phyloP scores from a whole-genome alignment of 1,284 basidiomycete species.

The Heterobasidion irregulare region DNA sequence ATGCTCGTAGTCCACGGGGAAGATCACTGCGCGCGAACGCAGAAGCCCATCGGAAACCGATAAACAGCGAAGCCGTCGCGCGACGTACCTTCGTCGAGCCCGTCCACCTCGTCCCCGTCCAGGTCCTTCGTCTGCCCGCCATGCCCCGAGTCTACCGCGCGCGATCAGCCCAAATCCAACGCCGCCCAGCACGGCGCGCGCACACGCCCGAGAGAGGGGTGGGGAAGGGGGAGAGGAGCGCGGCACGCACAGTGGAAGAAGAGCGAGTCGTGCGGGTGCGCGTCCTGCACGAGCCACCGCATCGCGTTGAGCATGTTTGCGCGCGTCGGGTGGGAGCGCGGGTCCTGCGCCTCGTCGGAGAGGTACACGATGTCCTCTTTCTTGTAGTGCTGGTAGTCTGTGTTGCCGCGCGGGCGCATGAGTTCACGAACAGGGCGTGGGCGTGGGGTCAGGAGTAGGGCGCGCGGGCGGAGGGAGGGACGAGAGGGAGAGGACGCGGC shows the following conservation, averaged over 20 bases:
- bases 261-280: slow-evolving; percentile 70
- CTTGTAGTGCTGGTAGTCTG: slow-evolving; percentile 58
- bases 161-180: too few relatives aligned
- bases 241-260: slow-evolving; percentile 77
- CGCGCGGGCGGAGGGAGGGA: neutral
- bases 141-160: slow-evolving; percentile 63
- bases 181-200: too few relatives aligned
- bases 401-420: neutral
- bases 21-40: slow-evolving; percentile 27
- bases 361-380: slow-evolving; percentile 71
- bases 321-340: slow-evolving; percentile 61
- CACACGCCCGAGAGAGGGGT: neutral
- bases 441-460: neutral
- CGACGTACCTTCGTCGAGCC: slow-evolving; percentile 58
- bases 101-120: slow-evolving; percentile 61
- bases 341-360: slow-evolving; percentile 61
- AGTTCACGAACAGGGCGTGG: neutral
- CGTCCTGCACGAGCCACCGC: slow-evolving; percentile 79
- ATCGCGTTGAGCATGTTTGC: slow-evolving; percentile 80
- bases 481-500: slow-evolving; percentile 15
- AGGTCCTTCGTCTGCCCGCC: slow-evolving; percentile 72
- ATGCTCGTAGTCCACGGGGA: slow-evolving; percentile 68
- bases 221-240: slow-evolving; percentile 81
- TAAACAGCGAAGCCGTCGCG: too few relatives aligned
- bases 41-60: neutral